Conservation (phyloP, 106 monocot genomes). For the Hemerocallis citrina region DNA sequence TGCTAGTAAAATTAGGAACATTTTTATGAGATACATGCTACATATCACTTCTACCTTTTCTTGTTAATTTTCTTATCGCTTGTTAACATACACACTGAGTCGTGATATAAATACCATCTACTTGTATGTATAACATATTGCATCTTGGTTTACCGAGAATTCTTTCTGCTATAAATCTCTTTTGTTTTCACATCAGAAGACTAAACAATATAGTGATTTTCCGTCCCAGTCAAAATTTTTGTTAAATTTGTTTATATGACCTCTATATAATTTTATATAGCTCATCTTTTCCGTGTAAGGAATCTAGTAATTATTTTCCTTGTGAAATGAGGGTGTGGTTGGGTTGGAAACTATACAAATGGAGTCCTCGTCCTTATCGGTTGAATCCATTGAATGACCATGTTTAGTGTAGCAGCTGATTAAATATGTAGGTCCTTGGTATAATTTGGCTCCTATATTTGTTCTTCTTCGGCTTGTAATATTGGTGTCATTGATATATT, state of each 20-base stretch:
- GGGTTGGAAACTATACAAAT: too few relatives aligned
- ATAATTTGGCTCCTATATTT: constrained; percentile 1
- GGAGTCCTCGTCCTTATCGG: neutral
- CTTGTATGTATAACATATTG: neutral
- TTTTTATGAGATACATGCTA: too few relatives aligned
- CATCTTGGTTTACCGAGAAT: too few relatives aligned
- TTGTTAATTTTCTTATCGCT: too few relatives aligned
- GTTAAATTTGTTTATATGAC: neutral
- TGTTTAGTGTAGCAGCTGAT: neutral
- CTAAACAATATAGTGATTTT: neutral
- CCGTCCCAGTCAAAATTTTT: neutral
- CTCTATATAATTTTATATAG: neutral
- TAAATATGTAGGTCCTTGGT: neutral
- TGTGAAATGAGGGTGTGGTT: too few relatives aligned
- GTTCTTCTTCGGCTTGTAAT: neutral
- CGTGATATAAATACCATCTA: neutral
- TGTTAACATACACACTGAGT: too few relatives aligned
- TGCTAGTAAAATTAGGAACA: too few relatives aligned
- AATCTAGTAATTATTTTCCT: neutral
- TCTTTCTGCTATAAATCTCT: neutral
- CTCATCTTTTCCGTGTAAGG: neutral
- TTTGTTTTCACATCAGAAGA: neutral
- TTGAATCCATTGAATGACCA: neutral
- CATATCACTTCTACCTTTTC: neutral
- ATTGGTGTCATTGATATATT: constrained; percentile 10